Conservation (phyloP, 495 filamentous ascomycete species). For the Hypoxylon perforatum region DNA sequence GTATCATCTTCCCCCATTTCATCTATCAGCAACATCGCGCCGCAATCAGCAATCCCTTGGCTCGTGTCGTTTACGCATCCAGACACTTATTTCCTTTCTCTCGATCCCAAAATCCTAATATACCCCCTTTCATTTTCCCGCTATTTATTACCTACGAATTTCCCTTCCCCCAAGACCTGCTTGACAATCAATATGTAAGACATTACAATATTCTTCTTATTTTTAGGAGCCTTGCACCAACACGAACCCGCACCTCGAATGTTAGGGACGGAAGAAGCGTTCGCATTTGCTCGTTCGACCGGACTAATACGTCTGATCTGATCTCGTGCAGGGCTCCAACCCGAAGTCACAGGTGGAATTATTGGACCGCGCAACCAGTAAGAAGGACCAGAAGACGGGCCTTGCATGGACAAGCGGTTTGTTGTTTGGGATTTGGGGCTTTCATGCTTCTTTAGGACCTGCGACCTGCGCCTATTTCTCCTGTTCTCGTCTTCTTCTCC, state of each 20-base stretch:
- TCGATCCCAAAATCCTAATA: constrained; percentile 2
- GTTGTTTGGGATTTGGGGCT: constrained; percentile 17
- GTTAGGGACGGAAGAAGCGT: constrained; percentile 28
- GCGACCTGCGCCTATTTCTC: background rate
- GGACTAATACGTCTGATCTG: constrained; percentile 29
- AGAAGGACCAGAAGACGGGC: constrained; percentile 18
- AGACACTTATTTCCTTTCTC: constrained; percentile 15
- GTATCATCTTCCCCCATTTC: no score
- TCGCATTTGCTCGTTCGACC: constrained; percentile 22
- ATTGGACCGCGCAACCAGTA: constrained; percentile 26
- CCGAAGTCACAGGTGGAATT: constrained; percentile 14
- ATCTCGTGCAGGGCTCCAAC: constrained; percentile 35
- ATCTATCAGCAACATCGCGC: background rate
- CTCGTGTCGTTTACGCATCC: no score
- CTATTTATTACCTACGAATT: constrained; percentile 8
- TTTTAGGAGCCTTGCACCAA: constrained; percentile 13
- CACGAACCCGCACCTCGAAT: constrained; percentile 10
- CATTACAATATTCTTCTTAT: constrained; percentile 18
- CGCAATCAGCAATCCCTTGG: background rate
- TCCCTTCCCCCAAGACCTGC: constrained; percentile 13
- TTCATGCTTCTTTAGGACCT: constrained; percentile 15
- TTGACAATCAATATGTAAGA: constrained; percentile 30
- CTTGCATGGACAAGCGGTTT: constrained; percentile 35
- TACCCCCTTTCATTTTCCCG: constrained; percentile 5
- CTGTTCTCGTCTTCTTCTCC: constrained; percentile 5